phyloP scores from a whole-genome alignment of 495 filamentous ascomycete species.

The Lindgomyces ingoldianus region DNA sequence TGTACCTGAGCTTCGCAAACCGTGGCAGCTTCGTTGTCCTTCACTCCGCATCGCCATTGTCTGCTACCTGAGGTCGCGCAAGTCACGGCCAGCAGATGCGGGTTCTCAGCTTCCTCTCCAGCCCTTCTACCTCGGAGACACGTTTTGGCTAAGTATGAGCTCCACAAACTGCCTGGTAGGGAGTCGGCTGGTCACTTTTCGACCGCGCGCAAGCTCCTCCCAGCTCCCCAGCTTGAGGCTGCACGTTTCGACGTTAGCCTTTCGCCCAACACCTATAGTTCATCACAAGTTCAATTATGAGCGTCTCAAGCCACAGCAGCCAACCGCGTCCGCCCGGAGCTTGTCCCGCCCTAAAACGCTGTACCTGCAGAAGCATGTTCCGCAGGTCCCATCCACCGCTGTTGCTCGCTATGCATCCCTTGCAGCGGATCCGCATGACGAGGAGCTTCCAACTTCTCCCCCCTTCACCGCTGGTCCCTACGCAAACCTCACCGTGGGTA shows the following conservation, averaged over 20 bases:
- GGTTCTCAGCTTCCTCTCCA: slow-evolving; percentile 12
- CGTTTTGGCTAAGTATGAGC: slow-evolving; percentile 23
- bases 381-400: slow-evolving; percentile 13
- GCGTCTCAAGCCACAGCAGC: slow-evolving; percentile 7
- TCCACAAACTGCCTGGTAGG: slow-evolving; percentile 25
- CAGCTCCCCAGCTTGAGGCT: slow-evolving; percentile 21
- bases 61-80: slow-evolving; percentile 1
- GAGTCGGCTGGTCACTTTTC: slow-evolving; percentile 17
- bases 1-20: slow-evolving; percentile 25
- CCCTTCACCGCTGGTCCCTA: slow-evolving; percentile 60
- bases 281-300: slow-evolving; percentile 6
- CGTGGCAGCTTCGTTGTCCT: slow-evolving; percentile 24
- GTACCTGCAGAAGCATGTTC: slow-evolving; percentile 30
- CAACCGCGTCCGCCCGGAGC: slow-evolving; percentile 10
- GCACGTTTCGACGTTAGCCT: slow-evolving; percentile 17
- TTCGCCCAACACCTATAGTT: slow-evolving; percentile 12
- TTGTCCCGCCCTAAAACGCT: slow-evolving; percentile 20
- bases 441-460: slow-evolving; percentile 28
- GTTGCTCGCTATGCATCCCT: slow-evolving; percentile 33
- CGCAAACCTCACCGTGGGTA: slow-evolving; percentile 65
- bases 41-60: not conserved
- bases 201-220: slow-evolving; percentile 16
- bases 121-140: slow-evolving; percentile 20
- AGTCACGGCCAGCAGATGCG: slow-evolving; percentile 28
- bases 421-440: slow-evolving; percentile 33